Conservation (phyloP, 2,329 filamentous ascomycete species). For the Dactylonectria macrodidyma region DNA sequence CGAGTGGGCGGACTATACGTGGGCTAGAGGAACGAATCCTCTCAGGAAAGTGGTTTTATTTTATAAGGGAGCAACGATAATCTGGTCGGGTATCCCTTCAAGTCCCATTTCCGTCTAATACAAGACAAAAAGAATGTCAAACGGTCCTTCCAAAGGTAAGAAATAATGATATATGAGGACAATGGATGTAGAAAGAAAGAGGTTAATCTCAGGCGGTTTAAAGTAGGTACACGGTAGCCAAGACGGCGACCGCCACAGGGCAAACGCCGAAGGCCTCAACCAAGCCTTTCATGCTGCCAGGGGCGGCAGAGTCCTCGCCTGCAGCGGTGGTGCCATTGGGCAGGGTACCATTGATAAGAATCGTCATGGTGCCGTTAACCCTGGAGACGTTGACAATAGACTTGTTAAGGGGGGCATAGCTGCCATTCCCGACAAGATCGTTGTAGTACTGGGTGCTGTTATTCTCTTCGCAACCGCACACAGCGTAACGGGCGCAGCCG, state of each 20-base stretch:
- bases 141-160: not conserved
- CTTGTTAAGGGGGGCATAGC: constrained; percentile 71
- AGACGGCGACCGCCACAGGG: constrained; percentile 62
- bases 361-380: constrained; percentile 73
- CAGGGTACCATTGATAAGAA: constrained; percentile 84
- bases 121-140: not conserved
- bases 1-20: no score
- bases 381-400: constrained; percentile 72
- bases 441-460: constrained; percentile 71
- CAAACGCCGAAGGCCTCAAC: constrained; percentile 63
- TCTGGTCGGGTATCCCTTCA: not conserved
- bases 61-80: not conserved
- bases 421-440: constrained; percentile 76
- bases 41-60: not conserved
- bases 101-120: not conserved
- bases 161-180: constrained; percentile 24
- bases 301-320: constrained; percentile 50
- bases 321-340: constrained; percentile 77
- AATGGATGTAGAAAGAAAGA: constrained; percentile 5
- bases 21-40: no score
- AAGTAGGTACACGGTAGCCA: constrained; percentile 60
- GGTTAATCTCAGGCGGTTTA: constrained; percentile 45
- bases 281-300: constrained; percentile 46
- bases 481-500: constrained; percentile 65
- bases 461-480: constrained; percentile 80